Conservation (phyloP, 257 asterid genomes). For the Penstemon eatonii region DNA sequence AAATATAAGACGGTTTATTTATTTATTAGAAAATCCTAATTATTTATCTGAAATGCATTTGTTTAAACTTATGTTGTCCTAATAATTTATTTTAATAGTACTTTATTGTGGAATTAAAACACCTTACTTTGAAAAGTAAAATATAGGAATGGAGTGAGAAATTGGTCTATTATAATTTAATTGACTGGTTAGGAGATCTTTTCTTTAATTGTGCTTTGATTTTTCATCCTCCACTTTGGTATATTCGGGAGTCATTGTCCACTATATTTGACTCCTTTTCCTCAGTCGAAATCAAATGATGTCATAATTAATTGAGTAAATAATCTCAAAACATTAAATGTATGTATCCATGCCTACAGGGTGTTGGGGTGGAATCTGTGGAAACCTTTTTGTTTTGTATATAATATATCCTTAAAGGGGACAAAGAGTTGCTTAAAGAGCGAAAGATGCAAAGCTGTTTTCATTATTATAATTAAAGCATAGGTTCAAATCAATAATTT, state of each 20-base stretch:
- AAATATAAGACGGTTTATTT: too few relatives aligned
- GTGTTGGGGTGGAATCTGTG: constrained; percentile 25
- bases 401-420: constrained; percentile 29
- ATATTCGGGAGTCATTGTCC: constrained; percentile 1
- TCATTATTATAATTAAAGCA: constrained; percentile 19
- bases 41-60: too few relatives aligned
- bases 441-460: constrained; percentile 25
- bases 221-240: constrained; percentile 5
- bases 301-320: constrained; percentile 19
- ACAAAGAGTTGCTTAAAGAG: constrained; percentile 32
- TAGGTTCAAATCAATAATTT: neutral
- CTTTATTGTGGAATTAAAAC: too few relatives aligned
- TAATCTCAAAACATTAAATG: constrained; percentile 8
- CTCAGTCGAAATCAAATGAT: constrained; percentile 30
- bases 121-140: too few relatives aligned
- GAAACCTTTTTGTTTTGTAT: constrained; percentile 22
- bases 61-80: too few relatives aligned
- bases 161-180: neutral
- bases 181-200: neutral
- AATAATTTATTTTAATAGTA: too few relatives aligned
- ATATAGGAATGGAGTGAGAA: too few relatives aligned
- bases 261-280: constrained; percentile 7
- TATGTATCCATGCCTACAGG: constrained; percentile 5
- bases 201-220: neutral
- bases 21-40: too few relatives aligned